Evolutionary conservation across 2,329 filamentous ascomycete genomes (phyloP), one percentile per base, ranked within the genome.

Genomic region (Trichoderma koningiopsis): DNA sequence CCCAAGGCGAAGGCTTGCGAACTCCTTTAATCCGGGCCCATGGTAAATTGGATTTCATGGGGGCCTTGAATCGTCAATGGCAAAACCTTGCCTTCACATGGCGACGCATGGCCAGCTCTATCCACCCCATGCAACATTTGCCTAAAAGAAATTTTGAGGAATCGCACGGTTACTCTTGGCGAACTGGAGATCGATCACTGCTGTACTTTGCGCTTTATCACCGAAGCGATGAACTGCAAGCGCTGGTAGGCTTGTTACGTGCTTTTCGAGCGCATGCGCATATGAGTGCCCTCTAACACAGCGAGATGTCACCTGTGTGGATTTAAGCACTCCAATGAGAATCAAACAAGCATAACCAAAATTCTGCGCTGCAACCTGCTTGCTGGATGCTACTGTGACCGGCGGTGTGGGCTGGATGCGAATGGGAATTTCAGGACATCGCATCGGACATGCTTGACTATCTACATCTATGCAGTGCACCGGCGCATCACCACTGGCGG

Each of bases 31-130:
- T 59, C 64, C 65, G 57, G 43, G 33, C 33, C 47, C 47, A 61
- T 24, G 56, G 65, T 60, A 68, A 55, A 55, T 61, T 68, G 43
- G 57, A 13, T 3, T 68, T 31, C 57, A 55, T 40, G 65, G 56
- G 40, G 33, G 11, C 65, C 47, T 24, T 55, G 65, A 61, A 49
- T 68, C 47, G 40, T n/a, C 33, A 53, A 47, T n/a, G 8, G 65
- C 53, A 33, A 40, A 68, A 60, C 65, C 65, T 55, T 61, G 65
- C 57, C 35, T 35, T 53, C 57, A 55, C 65, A 53, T 61, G 57
- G 65, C 65, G 29, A 47, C 52, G 40, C 55, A 55, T 27, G 52
- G 59, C 47, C 67, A 53, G 47, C 37, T 49, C 35, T n/a, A 56
- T 47, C 58, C 56, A 68, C 55, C 40, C 53, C 29, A 33, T 61